Conservation (phyloP, 177 flowering plant species). For the Vitis hybrid region DNA sequence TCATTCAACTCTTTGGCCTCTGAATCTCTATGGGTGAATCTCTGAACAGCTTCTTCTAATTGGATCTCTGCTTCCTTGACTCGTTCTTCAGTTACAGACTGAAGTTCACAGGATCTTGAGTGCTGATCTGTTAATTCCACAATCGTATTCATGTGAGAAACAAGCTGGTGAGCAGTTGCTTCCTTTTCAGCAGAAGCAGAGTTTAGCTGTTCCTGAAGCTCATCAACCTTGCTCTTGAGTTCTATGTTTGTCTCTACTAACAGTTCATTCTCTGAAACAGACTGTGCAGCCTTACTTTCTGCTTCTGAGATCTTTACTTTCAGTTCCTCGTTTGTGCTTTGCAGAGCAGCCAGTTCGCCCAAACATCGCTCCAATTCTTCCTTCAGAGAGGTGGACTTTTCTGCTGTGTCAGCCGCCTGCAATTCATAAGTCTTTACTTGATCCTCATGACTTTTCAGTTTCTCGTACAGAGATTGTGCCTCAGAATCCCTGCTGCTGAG, state of each 20-base stretch:
- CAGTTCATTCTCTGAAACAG: conserved; percentile 59
- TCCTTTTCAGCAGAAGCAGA: conserved; percentile 61
- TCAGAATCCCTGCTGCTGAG: conserved; percentile 56
- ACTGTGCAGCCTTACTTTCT: conserved; percentile 51
- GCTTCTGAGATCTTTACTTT: conserved; percentile 45
- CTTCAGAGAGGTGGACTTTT: conserved; percentile 38
- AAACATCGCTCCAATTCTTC: conserved; percentile 53
- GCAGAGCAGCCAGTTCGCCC: conserved; percentile 41
- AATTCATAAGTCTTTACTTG: conserved; percentile 46
- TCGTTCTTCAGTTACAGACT: conserved; percentile 51
- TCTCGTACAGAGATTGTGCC: conserved; percentile 52
- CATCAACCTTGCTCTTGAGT: conserved; percentile 61
- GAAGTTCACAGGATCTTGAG: conserved; percentile 48
- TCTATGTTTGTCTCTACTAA: conserved; percentile 66
- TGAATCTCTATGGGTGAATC: conserved; percentile 36
- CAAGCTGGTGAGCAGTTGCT: conserved; percentile 45
- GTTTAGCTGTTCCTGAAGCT: conserved; percentile 58
- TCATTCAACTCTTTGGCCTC: conserved; percentile 68
- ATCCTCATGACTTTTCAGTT: conserved; percentile 53
- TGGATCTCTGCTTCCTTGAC: conserved; percentile 45
- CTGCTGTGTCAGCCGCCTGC: conserved; percentile 45
- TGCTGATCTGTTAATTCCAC: conserved; percentile 59
- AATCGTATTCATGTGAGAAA: conserved; percentile 49
- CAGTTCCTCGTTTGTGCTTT: conserved; percentile 55
- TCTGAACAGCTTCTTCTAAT: conserved; percentile 54